These are phyloP conservation scores for Thamnidium elegans DNA, from an alignment of 192 early-diverging fungal genomes.

Conservation along the genomic window DNA sequence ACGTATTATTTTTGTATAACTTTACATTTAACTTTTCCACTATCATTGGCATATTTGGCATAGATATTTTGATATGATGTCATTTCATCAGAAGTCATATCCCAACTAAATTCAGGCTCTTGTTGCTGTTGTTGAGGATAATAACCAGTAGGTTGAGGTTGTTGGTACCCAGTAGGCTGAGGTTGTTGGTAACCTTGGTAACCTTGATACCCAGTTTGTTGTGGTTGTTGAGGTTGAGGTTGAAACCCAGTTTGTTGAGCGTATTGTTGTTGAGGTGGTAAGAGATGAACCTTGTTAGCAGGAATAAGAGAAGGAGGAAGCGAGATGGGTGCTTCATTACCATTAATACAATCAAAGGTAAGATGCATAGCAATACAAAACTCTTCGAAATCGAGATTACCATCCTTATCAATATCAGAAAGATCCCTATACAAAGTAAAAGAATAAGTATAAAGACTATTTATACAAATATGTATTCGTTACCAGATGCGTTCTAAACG, in stretches of 20 bases:
- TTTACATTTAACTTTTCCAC: slow-evolving; percentile 57
- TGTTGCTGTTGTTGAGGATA: slow-evolving; percentile 8
- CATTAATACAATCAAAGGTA: slow-evolving; percentile 66
- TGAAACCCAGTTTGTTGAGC: slow-evolving; percentile 27
- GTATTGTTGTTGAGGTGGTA: slow-evolving; percentile 26
- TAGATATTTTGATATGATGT: slow-evolving; percentile 57
- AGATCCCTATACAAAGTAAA: slow-evolving; percentile 55
- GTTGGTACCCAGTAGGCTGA: slow-evolving; percentile 20
- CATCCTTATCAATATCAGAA: slow-evolving; percentile 81
- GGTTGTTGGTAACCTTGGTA: slow-evolving; percentile 18
- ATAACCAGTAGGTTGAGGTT: slow-evolving; percentile 25
- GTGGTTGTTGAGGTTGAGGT: slow-evolving; percentile 38
- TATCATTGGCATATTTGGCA: slow-evolving; percentile 46
- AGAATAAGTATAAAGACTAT: not conserved
- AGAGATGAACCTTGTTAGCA: slow-evolving; percentile 54
- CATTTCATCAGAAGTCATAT: slow-evolving; percentile 56
- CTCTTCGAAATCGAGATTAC: slow-evolving; percentile 79
- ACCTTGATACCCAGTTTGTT: slow-evolving; percentile 36
- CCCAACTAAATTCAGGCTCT: slow-evolving; percentile 59
- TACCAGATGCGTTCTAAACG: slow-evolving; percentile 47
- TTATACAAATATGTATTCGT: not conserved
- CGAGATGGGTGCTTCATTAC: slow-evolving; percentile 49
- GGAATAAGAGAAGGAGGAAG: slow-evolving; percentile 70
- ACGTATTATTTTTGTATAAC: not conserved
- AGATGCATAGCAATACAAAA: slow-evolving; percentile 78